These are phyloP conservation scores for Triangularia verruculosa DNA, from an alignment of 2,329 filamentous ascomycete genomes.

Conservation along the genomic window DNA sequence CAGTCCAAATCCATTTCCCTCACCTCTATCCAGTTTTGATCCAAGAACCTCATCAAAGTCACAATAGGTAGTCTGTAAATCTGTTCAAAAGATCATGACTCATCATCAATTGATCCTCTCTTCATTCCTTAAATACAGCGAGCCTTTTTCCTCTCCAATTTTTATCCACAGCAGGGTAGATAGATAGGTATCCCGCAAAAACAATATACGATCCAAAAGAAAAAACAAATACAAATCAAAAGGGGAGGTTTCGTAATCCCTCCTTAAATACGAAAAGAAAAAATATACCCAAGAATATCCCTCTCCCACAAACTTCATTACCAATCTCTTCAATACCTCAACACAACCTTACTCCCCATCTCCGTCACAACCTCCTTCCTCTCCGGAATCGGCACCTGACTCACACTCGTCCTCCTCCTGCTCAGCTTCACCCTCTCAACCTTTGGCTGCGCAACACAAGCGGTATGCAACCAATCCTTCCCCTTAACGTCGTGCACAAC, in stretches of 20 bases:
- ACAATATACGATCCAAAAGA: too few species aligned
- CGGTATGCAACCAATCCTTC: conserved; percentile 15
- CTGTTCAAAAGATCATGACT: too few species aligned
- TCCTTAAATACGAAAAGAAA: background rate
- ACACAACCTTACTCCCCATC: conserved; percentile 18
- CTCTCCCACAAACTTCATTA: background rate
- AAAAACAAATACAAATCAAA: too few species aligned
- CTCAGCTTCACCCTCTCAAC: background rate
- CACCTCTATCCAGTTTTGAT: background rate
- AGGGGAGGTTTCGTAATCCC: background rate
- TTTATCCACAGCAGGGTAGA: too few species aligned
- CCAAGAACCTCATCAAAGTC: background rate
- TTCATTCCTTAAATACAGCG: too few species aligned
- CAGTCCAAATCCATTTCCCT: too few species aligned
- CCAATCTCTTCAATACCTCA: conserved; percentile 19
- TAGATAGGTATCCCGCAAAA: too few species aligned
- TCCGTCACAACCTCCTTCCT: background rate
- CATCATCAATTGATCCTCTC: too few species aligned
- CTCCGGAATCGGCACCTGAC: background rate
- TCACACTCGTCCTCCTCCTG: background rate
- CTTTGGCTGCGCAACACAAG: conserved; percentile 2
- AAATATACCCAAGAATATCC: too few species aligned
- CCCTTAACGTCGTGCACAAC: background rate
- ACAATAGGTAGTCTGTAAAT: too few species aligned
- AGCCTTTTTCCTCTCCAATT: too few species aligned